A percentile compares a stretch with the other conserved stretches of the same genome.
These are phyloP conservation scores for Rhodotorula toruloides DNA, from an alignment of 768 basidiomycete genomes.

Conservation along the genomic window DNA sequence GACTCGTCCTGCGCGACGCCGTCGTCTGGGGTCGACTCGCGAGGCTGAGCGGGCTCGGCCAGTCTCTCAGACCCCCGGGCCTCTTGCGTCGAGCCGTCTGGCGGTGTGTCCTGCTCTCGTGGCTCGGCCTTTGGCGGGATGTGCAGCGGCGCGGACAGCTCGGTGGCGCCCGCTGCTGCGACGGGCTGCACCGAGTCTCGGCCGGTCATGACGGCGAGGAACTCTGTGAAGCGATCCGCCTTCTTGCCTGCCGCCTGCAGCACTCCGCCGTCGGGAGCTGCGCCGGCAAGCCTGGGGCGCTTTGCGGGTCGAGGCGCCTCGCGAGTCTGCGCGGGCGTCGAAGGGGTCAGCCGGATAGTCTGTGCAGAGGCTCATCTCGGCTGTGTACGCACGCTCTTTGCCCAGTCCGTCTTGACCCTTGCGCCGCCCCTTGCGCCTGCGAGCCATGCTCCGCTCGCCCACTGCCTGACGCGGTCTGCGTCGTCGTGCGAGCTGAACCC, in stretches of 20 bases:
- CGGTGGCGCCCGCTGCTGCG: too few species aligned
- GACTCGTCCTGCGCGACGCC: constrained; percentile 37
- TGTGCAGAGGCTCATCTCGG: not conserved
- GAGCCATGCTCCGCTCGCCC: constrained; percentile 79
- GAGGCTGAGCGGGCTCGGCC: too few species aligned
- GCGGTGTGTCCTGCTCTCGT: too few species aligned
- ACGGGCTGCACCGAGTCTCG: constrained; percentile 62
- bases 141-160: too few species aligned
- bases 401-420: constrained; percentile 65
- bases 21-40: not conserved
- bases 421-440: constrained; percentile 54
- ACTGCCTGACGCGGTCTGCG: constrained; percentile 67
- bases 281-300: constrained; percentile 4
- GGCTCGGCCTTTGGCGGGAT: too few species aligned
- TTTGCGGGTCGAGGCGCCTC: constrained; percentile 26
- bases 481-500: constrained; percentile 79
- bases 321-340: constrained; percentile 3
- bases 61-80: too few species aligned
- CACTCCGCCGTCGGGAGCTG: constrained; percentile 3
- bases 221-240: constrained; percentile 55
- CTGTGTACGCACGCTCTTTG: constrained; percentile 67
- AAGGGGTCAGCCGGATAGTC: not conserved
- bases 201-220: constrained; percentile 69
- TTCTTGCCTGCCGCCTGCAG: not conserved
- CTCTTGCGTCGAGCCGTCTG: too few species aligned